A percentile compares a stretch with the other conserved stretches of the same genome.
Evolutionary conservation across 192 early-diverging fungal species (phyloP).

Genomic region (Paraglomus brasilianum): DNA sequence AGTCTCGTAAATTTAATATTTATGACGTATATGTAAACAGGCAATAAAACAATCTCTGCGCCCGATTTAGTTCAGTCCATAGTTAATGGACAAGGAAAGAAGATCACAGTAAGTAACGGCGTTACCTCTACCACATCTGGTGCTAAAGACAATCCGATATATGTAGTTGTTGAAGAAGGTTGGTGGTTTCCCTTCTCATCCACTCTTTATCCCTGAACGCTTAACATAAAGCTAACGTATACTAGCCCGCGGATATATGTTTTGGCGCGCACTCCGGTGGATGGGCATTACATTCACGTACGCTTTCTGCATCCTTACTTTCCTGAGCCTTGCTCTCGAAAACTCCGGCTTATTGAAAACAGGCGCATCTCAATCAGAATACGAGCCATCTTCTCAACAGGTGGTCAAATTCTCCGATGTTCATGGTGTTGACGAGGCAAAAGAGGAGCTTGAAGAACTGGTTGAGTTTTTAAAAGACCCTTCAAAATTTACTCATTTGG

Average conservation of each 20-base stretch:
- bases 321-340: constrained; percentile 67
- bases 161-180: constrained; percentile 62
- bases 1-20: constrained; percentile 29
- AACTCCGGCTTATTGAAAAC: constrained; percentile 69
- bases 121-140: constrained; percentile 37
- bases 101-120: constrained; percentile 36
- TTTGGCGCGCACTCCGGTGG: constrained; percentile 60
- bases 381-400: constrained; percentile 56
- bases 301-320: constrained; percentile 70
- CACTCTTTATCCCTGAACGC: not conserved
- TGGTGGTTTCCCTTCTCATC: constrained; percentile 14
- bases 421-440: constrained; percentile 97
- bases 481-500: constrained; percentile 84
- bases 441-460: constrained; percentile 94
- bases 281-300: constrained; percentile 60
- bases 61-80: constrained; percentile 33
- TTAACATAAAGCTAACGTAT: not conserved
- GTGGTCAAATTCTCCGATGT: constrained; percentile 89
- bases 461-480: constrained; percentile 96
- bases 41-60: constrained; percentile 5
- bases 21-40: constrained; percentile 20
- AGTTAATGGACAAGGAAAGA: constrained; percentile 32
- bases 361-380: constrained; percentile 54
- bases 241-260: constrained; percentile 51
- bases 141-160: constrained; percentile 58